Evolutionary conservation across 768 basidiomycete species (phyloP).

Genomic region (Leccinum incarnatum): DNA sequence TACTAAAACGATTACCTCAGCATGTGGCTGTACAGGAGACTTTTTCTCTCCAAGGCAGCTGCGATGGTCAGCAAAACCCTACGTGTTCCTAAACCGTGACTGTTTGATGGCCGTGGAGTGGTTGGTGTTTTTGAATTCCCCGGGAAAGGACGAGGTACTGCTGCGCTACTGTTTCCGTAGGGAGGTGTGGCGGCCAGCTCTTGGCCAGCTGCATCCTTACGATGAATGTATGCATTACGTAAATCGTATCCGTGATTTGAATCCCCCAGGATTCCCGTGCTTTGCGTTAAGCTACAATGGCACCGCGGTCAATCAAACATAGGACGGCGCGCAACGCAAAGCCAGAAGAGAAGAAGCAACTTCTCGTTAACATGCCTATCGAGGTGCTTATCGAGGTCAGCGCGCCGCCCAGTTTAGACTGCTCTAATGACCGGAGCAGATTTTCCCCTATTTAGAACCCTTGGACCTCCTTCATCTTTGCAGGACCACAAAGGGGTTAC

Average conservation of each 20-base stretch:
- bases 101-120: background rate
- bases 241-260: background rate
- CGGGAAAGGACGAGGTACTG: constrained; percentile 1
- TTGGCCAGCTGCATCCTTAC: constrained; percentile 8
- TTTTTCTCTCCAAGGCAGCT: constrained; percentile 51
- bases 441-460: constrained; percentile 21
- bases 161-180: constrained; percentile 4
- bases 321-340: background rate
- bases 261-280: background rate
- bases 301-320: background rate
- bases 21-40: too few relatives aligned
- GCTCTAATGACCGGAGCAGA: constrained; percentile 1
- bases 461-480: constrained; percentile 32
- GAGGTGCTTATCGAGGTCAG: constrained; percentile 17
- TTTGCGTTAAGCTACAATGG: constrained; percentile 1
- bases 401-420: background rate
- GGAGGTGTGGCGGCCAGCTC: background rate
- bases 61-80: constrained; percentile 99
- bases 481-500: constrained; percentile 30
- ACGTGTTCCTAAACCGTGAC: constrained; percentile 73
- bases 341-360: background rate
- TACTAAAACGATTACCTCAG: too few relatives aligned
- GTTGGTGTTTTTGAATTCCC: background rate
- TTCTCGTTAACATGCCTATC: constrained; percentile 11
- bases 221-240: constrained; percentile 12